Evolutionary conservation across 1,284 basidiomycete genomes (phyloP), one percentile per base, ranked within the genome.

Genomic region (Ceratobasidium sp.): DNA sequence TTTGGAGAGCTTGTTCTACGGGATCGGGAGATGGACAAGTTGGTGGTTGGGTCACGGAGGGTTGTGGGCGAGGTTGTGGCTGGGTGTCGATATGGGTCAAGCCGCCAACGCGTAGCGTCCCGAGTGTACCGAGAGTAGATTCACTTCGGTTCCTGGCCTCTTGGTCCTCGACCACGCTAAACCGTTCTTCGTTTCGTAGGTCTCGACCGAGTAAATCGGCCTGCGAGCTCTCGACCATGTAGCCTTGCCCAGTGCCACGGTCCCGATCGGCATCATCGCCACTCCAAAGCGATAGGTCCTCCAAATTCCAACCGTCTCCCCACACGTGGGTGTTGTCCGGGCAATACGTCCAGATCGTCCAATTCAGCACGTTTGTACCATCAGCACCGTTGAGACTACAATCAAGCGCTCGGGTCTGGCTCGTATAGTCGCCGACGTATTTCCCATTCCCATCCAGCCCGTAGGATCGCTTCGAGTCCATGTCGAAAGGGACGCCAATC

Each of bases 281-380:
- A 78, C 91, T 92, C 94, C 94, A 98, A 13, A 97, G 78, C 76
- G 94, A 96, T 74, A 98, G 83, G 83, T 98, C 97, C 83, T 99
- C 97, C 82, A 94, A 90, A 81, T 98, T 96, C 96, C 96, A 99
- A 1, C 90, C 90, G 81, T 98, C 97, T 22, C 96, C 95, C 94
- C 94, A 98, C 79, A 88, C 83, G 81, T 98, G 95, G 29, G 85
- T 87, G 80, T 86, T 87, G 77, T 92, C 90, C 0, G 94, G 86
- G 72, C 91, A 91, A 80, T 98, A 98, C 31, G 90, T 96, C 97
- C 97, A 98, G 8, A 96, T 82, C 19, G 95, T 95, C 81, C 90
- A 98, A 81, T 87, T 96, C 78, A 98, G 83, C 58, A 84, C 85
- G 79, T 98, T 97, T 9, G 84, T 83, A 0, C 96, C 96, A 81